Evolutionary conservation across 805 yeast genomes (phyloP).

Genomic region (Metschnikowia peoriensis): DNA sequence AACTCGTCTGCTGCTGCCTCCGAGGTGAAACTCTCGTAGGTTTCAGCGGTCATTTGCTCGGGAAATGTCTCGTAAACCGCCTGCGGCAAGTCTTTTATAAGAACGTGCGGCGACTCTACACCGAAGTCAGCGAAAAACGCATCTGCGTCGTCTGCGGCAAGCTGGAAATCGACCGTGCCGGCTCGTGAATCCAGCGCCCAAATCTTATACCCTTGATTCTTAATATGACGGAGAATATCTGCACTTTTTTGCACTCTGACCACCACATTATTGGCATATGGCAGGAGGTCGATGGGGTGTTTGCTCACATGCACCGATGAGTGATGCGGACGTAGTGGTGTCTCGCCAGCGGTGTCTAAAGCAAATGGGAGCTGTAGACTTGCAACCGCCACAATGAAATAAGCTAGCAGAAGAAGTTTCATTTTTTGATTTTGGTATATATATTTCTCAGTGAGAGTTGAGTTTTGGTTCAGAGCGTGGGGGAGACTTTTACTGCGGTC

Average conservation of each 20-base stretch:
- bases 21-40: conserved; percentile 48
- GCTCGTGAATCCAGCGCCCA: conserved; percentile 51
- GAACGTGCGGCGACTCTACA: conserved; percentile 31
- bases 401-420: conserved; percentile 7
- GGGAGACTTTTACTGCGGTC: background rate
- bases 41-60: conserved; percentile 4
- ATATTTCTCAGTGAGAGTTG: background rate
- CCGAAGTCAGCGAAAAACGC: conserved; percentile 15
- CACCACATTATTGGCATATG: conserved; percentile 44
- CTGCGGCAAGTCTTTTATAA: conserved; percentile 58
- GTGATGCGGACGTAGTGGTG: conserved; percentile 27
- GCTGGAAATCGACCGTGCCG: conserved; percentile 47
- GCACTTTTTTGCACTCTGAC: conserved; percentile 39
- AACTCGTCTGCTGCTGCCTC: conserved; percentile 1
- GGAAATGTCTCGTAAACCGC: conserved; percentile 58
- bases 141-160: conserved; percentile 16
- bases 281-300: conserved; percentile 40
- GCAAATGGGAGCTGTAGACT: conserved; percentile 15
- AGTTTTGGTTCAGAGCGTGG: background rate
- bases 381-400: conserved; percentile 4
- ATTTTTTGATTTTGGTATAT: background rate
- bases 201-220: conserved; percentile 20
- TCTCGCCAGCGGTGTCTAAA: background rate
- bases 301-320: conserved; percentile 24
- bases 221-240: conserved; percentile 17